These are phyloP conservation scores for Aurifilum marmelostoma DNA, from an alignment of 2,329 filamentous ascomycete genomes.

Conservation along the genomic window DNA sequence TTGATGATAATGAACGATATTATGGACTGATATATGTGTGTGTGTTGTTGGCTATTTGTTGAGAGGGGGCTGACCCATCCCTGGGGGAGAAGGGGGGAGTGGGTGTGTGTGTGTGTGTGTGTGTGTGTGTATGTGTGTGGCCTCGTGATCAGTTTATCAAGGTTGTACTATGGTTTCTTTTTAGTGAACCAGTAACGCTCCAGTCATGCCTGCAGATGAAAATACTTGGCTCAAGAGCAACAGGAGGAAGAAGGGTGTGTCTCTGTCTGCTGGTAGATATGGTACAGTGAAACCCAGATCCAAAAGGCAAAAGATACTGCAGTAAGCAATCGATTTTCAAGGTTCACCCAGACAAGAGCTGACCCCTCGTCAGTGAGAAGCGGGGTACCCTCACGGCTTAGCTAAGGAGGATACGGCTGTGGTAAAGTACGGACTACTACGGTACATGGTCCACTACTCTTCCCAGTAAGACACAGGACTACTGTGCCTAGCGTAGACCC, in stretches of 20 bases:
- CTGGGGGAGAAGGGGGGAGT: no score
- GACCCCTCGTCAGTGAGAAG: neutral
- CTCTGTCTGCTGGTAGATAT: no score
- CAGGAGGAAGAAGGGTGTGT: no score
- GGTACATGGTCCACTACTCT: no score
- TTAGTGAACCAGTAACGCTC: neutral
- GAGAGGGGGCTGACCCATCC: no score
- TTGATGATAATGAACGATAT: neutral
- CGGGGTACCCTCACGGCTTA: neutral
- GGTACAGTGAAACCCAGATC: no score
- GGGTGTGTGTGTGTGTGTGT: no score
- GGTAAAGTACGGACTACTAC: no score
- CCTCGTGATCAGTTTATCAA: neutral
- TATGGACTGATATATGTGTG: neutral
- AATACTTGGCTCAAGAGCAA: neutral
- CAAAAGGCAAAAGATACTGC: no score
- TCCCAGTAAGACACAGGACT: neutral
- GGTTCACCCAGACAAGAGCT: neutral
- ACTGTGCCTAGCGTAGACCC: neutral
- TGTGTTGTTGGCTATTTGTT: no score
- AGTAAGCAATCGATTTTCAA: neutral
- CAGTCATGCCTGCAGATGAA: neutral
- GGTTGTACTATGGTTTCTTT: neutral
- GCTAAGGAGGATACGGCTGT: neutral
- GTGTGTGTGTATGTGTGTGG: neutral